Evolutionary conservation across 805 yeast species (phyloP), one percentile per base, ranked within the genome.

Genomic region (Ogataea glucozyma): DNA sequence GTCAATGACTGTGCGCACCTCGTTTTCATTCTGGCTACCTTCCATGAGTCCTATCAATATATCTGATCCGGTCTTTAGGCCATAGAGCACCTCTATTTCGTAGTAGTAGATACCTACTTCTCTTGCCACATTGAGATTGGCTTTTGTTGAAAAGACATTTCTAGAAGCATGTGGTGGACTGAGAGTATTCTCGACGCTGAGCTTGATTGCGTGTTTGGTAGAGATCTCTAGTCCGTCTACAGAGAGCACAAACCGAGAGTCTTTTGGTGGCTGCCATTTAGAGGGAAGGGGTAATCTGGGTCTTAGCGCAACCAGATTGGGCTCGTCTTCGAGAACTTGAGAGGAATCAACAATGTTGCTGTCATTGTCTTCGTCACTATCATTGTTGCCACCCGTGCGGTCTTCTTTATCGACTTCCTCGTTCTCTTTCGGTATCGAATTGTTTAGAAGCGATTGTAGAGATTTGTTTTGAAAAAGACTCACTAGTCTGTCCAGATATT

Each of bases 81-180:
- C 68, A 4, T 65, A 53, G 1, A 53, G 35, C 4, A 79, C 53
- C 31, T 64, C 62, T n/a, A 76, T 62, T 53, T 78, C 84, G 51
- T 53, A 78, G 52, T 78, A 78, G 54, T 71, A 78, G 3, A 78
- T 55, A 2, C 81, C 78, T 43, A 72, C 57, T 16, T 60, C 57
- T 3, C 60, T 48, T 1, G 73, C 69, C 6, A 77, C 66, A 4
- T 64, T 48, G 26, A 59, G 47, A 44, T 71, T 57, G 1, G 73
- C 51, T 41, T 62, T 65, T 8, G 70, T 57, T 5, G 58, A 47
- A 26, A 47, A 57, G 11, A 46, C 45, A 30, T 40, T 43, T 21
- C 53, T 47, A 3, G 48, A 32, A 9, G 48, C 24, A 19, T 38
- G 45, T 2, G 50, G 39, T 4, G 52, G 33, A 21, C 22, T 42